These are phyloP conservation scores for Arthrobotrys sphaeroides DNA, from an alignment of 2,329 filamentous ascomycete genomes.

Conservation along the genomic window DNA sequence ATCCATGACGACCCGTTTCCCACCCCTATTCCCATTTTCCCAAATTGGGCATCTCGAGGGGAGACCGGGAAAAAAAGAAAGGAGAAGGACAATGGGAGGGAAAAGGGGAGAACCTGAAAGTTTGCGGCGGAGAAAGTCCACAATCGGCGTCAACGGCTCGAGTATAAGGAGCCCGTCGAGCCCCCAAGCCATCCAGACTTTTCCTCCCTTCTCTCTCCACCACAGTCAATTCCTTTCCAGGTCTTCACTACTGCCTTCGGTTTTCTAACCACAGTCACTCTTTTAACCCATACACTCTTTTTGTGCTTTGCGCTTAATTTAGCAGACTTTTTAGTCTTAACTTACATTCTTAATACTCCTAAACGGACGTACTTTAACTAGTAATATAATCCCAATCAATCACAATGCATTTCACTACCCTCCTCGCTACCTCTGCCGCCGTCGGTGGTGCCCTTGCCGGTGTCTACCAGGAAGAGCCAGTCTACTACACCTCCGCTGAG, in stretches of 20 bases:
- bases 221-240: constrained; percentile 54
- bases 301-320: constrained; percentile 35
- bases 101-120: constrained; percentile 19
- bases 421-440: constrained; percentile 47
- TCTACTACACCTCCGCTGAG: constrained; percentile 38
- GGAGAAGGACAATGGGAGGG: background rate
- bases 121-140: constrained; percentile 36
- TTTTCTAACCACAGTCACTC: constrained; percentile 55
- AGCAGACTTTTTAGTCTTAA: constrained; percentile 44
- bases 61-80: background rate
- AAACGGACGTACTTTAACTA: constrained; percentile 46
- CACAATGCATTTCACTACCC: constrained; percentile 52
- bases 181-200: constrained; percentile 34
- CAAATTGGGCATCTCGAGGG: constrained; percentile 41
- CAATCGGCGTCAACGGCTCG: constrained; percentile 30
- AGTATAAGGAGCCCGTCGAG: constrained; percentile 53
- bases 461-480: constrained; percentile 41
- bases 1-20: constrained; percentile 12
- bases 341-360: constrained; percentile 53
- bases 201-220: constrained; percentile 51
- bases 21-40: constrained; percentile 45
- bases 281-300: constrained; percentile 51
- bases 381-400: constrained; percentile 40
- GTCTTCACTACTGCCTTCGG: constrained; percentile 51
- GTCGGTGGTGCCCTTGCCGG: constrained; percentile 41